Percentiles rank a stretch among this genome's conserved stretches.
phyloP scores from a whole-genome alignment of 1,284 basidiomycete species.

The Heterobasidion occidentale region DNA sequence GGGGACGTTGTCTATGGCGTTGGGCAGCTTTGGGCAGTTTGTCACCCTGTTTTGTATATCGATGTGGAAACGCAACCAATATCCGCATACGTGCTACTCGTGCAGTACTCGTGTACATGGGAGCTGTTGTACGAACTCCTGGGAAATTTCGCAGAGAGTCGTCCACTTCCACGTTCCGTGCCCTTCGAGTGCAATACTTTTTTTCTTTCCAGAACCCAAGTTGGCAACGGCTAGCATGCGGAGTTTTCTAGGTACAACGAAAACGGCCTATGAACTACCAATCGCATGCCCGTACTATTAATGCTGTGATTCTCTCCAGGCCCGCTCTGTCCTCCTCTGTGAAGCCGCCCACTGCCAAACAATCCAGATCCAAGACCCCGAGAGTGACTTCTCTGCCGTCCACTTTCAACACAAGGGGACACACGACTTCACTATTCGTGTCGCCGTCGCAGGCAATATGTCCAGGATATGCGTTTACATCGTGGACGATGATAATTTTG shows the following conservation, averaged over 20 bases:
- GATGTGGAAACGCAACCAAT: no score
- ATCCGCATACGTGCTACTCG: no score
- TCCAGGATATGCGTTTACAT: constrained; percentile 76
- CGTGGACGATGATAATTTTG: constrained; percentile 54
- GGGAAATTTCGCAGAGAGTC: no score
- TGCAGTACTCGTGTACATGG: no score
- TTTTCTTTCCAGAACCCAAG: background rate
- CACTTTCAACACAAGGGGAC: constrained; percentile 51
- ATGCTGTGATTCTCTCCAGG: constrained; percentile 58
- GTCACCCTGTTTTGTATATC: background rate
- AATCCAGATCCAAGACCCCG: constrained; percentile 84
- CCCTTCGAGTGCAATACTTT: no score
- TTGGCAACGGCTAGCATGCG: background rate
- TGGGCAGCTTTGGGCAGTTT: background rate
- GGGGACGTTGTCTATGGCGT: background rate
- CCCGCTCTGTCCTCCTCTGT: constrained; percentile 67
- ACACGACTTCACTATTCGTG: constrained; percentile 82
- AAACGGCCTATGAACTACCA: constrained; percentile 31
- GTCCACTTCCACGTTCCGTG: no score
- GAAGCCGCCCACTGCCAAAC: constrained; percentile 65
- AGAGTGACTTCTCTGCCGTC: constrained; percentile 33
- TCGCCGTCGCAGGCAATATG: constrained; percentile 87
- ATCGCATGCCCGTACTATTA: constrained; percentile 51
- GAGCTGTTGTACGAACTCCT: no score
- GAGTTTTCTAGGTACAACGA: background rate